Percentiles rank a stretch among this genome's conserved stretches.
phyloP scores from a whole-genome alignment of 768 basidiomycete species.

The Flagelloscypha sp. region DNA sequence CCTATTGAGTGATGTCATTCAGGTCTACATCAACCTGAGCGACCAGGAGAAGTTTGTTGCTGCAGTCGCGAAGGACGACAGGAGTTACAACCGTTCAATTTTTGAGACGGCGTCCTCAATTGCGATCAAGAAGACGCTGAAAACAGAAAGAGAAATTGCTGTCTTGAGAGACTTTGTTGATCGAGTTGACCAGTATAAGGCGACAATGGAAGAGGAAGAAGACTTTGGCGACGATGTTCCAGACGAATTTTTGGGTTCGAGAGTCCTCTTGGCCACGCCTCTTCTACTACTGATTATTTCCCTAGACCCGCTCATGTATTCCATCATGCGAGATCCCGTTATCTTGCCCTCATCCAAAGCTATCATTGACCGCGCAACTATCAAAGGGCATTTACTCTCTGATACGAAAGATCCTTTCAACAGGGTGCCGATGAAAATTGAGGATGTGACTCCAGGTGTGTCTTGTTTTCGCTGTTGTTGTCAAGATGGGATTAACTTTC shows the following conservation, averaged over 20 bases:
- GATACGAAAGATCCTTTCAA: conserved; percentile 96
- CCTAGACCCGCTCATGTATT: conserved; percentile 82
- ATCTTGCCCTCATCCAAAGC: conserved; percentile 74
- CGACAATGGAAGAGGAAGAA: conserved; percentile 79
- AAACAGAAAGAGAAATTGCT: conserved; percentile 70
- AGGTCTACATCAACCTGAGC: conserved; percentile 85
- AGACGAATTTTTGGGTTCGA: conserved; percentile 87
- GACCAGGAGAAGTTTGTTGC: conserved; percentile 69
- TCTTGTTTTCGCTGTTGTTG: conserved; percentile 6
- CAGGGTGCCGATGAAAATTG: conserved; percentile 69
- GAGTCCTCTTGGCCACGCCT: conserved; percentile 6
- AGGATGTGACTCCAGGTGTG: conserved; percentile 72
- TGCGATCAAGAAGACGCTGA: conserved; percentile 53
- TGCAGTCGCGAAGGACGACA: conserved; percentile 89
- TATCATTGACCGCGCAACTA: conserved; percentile 81
- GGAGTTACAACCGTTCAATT: conserved; percentile 79
- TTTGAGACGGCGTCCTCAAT: conserved; percentile 75
- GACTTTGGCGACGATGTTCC: conserved; percentile 90
- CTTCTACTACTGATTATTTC: conserved; percentile 6
- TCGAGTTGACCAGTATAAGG: conserved; percentile 79
- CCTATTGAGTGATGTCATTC: conserved; percentile 78
- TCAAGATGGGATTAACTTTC: conserved; percentile 8
- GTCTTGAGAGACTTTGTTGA: conserved; percentile 60
- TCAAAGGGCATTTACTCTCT: conserved; percentile 89
- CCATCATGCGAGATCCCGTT: conserved; percentile 94